Conservation (phyloP, 192 early-diverging fungal species). For the Podila horticola region DNA sequence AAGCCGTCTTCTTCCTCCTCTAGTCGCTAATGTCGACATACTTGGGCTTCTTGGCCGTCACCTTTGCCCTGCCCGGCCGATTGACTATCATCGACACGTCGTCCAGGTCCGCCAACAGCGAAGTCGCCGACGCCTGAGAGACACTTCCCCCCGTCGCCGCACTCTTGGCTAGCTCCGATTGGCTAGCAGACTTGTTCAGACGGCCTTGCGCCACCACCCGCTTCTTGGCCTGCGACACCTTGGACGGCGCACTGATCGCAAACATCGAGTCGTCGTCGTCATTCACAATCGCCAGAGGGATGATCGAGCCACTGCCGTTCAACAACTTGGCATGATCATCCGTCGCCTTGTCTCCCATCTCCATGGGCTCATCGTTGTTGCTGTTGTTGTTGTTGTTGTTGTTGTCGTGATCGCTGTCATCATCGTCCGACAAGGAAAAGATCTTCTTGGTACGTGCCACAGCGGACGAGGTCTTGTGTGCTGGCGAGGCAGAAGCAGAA, state of each 20-base stretch:
- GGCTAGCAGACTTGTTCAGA: conserved; percentile 18
- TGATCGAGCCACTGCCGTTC: neutral
- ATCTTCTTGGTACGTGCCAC: conserved; percentile 11
- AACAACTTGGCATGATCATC: neutral
- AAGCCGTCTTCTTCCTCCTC: neutral
- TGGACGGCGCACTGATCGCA: conserved; percentile 35
- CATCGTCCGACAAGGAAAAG: conserved; percentile 34
- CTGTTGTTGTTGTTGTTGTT: neutral
- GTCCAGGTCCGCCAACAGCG: conserved; percentile 28
- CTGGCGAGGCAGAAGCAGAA: neutral
- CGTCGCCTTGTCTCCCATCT: neutral
- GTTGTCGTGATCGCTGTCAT: conserved; percentile 8
- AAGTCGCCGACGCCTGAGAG: conserved; percentile 2
- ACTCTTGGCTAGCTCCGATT: conserved; percentile 7
- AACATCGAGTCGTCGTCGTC: conserved; percentile 47
- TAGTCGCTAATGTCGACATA: conserved; percentile 49
- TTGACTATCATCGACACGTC: conserved; percentile 29
- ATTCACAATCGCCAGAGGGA: conserved; percentile 30
- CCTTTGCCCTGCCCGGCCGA: conserved; percentile 1
- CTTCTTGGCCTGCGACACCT: conserved; percentile 40
- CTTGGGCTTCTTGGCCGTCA: conserved; percentile 30
- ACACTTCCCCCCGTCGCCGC: conserved; percentile 1
- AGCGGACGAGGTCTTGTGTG: neutral
- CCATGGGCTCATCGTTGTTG: neutral
- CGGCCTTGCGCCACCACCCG: conserved; percentile 12